phyloP scores from a whole-genome alignment of 2,329 filamentous ascomycete genomes.

The Truncatella angustata region DNA sequence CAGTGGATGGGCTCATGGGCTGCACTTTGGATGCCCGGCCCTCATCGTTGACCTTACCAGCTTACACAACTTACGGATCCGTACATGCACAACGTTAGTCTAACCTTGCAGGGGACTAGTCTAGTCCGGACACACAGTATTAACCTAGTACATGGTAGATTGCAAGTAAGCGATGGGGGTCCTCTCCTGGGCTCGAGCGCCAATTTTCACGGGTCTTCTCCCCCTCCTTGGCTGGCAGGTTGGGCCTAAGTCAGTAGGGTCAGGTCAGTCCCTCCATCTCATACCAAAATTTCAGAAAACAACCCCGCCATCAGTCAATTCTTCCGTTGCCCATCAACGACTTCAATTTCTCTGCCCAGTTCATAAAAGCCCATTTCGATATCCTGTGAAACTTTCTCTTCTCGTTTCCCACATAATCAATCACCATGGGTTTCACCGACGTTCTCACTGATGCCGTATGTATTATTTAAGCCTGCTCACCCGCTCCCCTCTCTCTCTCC shows the following conservation, averaged over 20 bases:
- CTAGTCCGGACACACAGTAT: too few relatives aligned
- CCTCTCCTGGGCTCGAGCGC: background rate
- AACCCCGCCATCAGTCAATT: constrained; percentile 20
- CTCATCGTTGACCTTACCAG: too few relatives aligned
- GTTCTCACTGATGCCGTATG: constrained; percentile 51
- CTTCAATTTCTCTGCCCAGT: constrained; percentile 17
- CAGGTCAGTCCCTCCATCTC: background rate
- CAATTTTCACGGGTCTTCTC: background rate
- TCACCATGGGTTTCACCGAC: constrained; percentile 60
- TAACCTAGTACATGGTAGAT: too few relatives aligned
- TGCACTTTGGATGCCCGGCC: too few relatives aligned
- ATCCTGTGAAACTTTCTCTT: constrained; percentile 6
- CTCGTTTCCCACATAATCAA: constrained; percentile 10
- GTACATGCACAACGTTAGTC: too few relatives aligned
- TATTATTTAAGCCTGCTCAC: constrained; percentile 8
- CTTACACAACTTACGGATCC: too few relatives aligned
- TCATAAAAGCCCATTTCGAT: constrained; percentile 9
- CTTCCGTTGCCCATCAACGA: constrained; percentile 12
- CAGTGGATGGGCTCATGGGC: too few relatives aligned
- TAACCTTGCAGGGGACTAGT: too few relatives aligned
- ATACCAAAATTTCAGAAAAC: constrained; percentile 23
- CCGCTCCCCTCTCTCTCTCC: background rate
- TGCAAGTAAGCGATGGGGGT: too few relatives aligned
- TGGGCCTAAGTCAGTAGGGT: background rate
- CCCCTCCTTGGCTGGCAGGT: background rate